These are phyloP conservation scores for Nyssa sinensis DNA, from an alignment of 148 eudicot genomes.

Conservation along the genomic window DNA sequence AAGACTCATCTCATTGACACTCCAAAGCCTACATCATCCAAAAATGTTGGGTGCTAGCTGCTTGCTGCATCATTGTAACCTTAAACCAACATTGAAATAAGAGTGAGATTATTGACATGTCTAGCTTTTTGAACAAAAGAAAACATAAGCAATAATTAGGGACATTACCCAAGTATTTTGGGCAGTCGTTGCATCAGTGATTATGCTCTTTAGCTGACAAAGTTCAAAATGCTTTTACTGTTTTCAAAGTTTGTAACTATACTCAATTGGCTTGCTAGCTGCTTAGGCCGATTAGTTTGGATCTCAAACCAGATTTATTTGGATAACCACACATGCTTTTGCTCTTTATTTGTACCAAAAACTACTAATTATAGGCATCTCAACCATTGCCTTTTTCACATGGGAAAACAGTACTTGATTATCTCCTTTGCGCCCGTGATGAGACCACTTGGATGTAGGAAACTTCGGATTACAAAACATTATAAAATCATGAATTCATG, in stretches of 20 bases:
- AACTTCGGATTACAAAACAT: background rate
- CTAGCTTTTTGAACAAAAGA: too few species aligned
- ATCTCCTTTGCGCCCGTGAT: constrained; percentile 5
- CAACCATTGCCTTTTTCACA: constrained; percentile 10
- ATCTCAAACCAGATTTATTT: background rate
- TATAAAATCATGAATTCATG: too few species aligned
- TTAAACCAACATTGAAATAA: too few species aligned
- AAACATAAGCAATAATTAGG: too few species aligned
- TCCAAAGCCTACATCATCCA: too few species aligned
- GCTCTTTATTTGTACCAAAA: constrained; percentile 10
- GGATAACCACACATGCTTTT: background rate
- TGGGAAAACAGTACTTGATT: constrained; percentile 1
- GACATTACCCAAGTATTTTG: too few species aligned
- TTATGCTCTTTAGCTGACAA: background rate
- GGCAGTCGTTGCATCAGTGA: background rate
- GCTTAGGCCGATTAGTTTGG: background rate
- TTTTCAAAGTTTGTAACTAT: background rate
- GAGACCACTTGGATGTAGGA: background rate
- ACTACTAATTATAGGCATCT: background rate
- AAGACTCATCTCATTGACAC: too few species aligned
- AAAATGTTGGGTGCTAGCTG: too few species aligned
- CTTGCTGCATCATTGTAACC: too few species aligned
- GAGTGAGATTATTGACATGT: too few species aligned
- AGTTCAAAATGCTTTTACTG: background rate
- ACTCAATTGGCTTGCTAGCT: background rate